Evolutionary conservation across 768 basidiomycete genomes (phyloP), one percentile per base, ranked within the genome.

Genomic region (Serendipita sp.): DNA sequence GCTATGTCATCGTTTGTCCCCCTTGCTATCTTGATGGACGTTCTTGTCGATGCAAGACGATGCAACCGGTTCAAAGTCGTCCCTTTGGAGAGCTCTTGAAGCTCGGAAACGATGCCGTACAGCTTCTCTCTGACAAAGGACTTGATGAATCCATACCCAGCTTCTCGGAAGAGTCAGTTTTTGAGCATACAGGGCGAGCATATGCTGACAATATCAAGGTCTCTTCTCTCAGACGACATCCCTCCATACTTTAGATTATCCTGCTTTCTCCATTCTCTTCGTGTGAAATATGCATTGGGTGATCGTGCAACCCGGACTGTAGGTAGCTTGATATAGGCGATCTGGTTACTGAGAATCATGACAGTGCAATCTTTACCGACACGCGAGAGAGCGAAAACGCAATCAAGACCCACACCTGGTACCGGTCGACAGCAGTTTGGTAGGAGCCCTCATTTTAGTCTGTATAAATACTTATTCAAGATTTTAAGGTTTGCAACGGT

Each of bases 11-110:
- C 20, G 71, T 89, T 3, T 92, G 90, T 70, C 73, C 86, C 0
- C 75, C 75, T 11, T 92, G 90, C 71, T 91, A 85, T 68, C 78
- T 78, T 3, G 89, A 91, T 68, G 90, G 90, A 11, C 79, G 90
- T 30, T 79, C 75, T n/a, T 92, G 90, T 67, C 66, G 64, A 34
- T 90, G 89, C 67, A 43, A n/a, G 24, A 45, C 64, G 5, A 88
- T 90, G 88, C 65, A 72, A 13, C 81, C 85, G 0, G 75, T 76
- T 64, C 86, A 88, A 68, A 78, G 76, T 66, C 78, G 79, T 43
- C 72, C 77, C 1, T 81, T 84, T 63, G 66, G 70, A 1, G 68
- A 75, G 1, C 72, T 90, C 2, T 62, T 82, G n/a, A 26, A 22
- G n/a, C 26, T 34, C 33, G 24, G n/a, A 26, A 33, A 58, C 26